phyloP scores from a whole-genome alignment of 2,329 filamentous ascomycete species.

The Coniella lustricola region DNA sequence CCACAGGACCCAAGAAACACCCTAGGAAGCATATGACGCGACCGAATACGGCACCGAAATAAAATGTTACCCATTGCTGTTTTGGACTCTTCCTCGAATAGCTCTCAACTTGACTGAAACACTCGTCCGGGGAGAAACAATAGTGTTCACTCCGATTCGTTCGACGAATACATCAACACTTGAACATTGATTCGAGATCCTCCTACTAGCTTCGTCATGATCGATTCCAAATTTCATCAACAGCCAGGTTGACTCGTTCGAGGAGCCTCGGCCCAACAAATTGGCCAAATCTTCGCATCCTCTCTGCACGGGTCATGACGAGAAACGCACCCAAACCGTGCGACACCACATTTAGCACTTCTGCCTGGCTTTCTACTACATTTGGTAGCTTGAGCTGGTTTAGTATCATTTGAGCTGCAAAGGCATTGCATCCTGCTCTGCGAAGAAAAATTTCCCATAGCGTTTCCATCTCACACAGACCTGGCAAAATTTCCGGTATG shows the following conservation, averaged over 20 bases:
- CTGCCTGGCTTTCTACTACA: constrained; percentile 2
- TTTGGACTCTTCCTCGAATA: too few relatives aligned
- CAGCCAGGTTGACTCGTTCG: constrained; percentile 37
- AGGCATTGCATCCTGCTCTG: constrained; percentile 60
- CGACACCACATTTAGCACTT: constrained; percentile 13
- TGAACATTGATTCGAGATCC: background rate
- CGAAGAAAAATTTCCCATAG: constrained; percentile 63
- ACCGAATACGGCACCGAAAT: too few relatives aligned
- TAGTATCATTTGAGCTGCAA: constrained; percentile 61
- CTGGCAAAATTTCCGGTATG: constrained; percentile 18
- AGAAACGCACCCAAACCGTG: constrained; percentile 50
- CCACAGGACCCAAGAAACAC: too few relatives aligned
- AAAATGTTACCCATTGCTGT: too few relatives aligned
- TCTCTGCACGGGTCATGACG: constrained; percentile 44
- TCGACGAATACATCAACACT: background rate
- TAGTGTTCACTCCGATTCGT: too few relatives aligned
- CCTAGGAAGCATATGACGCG: too few relatives aligned
- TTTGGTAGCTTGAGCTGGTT: constrained; percentile 34
- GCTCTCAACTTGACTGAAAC: too few relatives aligned
- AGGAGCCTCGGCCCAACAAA: constrained; percentile 50
- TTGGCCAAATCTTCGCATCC: constrained; percentile 40
- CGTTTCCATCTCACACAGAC: constrained; percentile 51
- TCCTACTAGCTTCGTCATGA: constrained; percentile 2
- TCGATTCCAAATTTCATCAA: constrained; percentile 46
- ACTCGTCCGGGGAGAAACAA: too few relatives aligned